A percentile compares a stretch with the other conserved stretches of the same genome.
Conservation (phyloP, 306 rosid genomes). For the Ormosia semicastrata region DNA sequence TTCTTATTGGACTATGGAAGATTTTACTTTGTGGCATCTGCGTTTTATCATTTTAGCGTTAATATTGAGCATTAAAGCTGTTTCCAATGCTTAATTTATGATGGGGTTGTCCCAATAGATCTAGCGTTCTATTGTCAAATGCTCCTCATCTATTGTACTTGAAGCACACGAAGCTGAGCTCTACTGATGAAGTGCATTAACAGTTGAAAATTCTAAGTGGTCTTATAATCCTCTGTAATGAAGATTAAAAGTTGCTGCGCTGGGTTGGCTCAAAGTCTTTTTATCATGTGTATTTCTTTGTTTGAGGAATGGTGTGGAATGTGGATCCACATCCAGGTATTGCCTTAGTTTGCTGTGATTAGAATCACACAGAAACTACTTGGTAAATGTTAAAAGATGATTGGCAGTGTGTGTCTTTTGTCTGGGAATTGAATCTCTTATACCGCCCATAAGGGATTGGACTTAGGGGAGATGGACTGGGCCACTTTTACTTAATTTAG, state of each 20-base stretch:
- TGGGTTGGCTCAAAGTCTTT: too few relatives aligned
- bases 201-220: not conserved
- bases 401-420: not conserved
- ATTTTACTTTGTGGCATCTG: not conserved
- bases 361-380: not conserved
- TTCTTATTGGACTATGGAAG: not conserved
- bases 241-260: not conserved
- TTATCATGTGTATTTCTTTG: not conserved
- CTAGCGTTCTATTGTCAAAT: not conserved
- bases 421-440: not conserved
- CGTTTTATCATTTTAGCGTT: not conserved
- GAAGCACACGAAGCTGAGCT: not conserved
- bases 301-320: slow-evolving; percentile 20
- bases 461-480: not conserved
- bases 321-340: slow-evolving; percentile 5
- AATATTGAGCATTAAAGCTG: not conserved
- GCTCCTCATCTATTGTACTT: not conserved
- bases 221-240: not conserved
- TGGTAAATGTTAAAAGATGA: not conserved
- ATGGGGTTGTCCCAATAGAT: not conserved
- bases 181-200: not conserved
- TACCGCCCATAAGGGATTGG: not conserved
- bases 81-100: not conserved
- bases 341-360: not conserved
- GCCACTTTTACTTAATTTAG: not conserved